Evolutionary conservation across 495 filamentous ascomycete species (phyloP), one percentile per base, ranked within the genome.

Genomic region (Tuber borchii): DNA sequence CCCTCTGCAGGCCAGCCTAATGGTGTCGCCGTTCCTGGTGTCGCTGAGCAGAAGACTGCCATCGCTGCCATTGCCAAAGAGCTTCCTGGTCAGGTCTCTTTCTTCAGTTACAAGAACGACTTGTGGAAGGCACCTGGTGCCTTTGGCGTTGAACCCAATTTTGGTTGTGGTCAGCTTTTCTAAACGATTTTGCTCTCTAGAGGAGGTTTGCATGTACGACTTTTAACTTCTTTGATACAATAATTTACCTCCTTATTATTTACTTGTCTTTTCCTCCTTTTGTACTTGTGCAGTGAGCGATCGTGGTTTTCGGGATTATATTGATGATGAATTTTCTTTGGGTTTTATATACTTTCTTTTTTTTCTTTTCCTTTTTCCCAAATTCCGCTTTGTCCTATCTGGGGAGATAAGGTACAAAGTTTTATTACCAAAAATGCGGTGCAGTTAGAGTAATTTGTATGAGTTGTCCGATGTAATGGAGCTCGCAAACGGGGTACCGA

Each of bases 71-170:
- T 97, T 78, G 79, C 86, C 76, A 80, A 85, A 75, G 80, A 84
- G 40, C 90, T 89, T 75, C 88, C 88, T 61, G 83, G 84, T 79
- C 86, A 88, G 83, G 87, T 88, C 75, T 88, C 91, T 84, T 89
- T 96, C 86, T 94, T 97, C 89, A 91, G 90, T 71, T 96, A 87
- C 85, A 85, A 86, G 79, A 86, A 96, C 78, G 95, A 98, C 84
- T 69, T 79, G 76, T 98, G 95, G 95, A 98, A 97, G 90, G 72
- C 84, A 42, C 83, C 87, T 69, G 93, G 92, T 75, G 81, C 83
- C 40, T 93, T 89, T 85, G 84, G 85, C 73, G 93, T 95, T 77
- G 95, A 98, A 91, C 88, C 88, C 83, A 84, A 87, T 86, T 97
- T 93, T 89, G 93, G 93, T 73, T 88, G 87, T 77, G 86, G 86